Percentiles rank a stretch among this genome's conserved stretches.
phyloP scores from a whole-genome alignment of 108 stramenopile genomes.

The Mediolabrus comicus region DNA sequence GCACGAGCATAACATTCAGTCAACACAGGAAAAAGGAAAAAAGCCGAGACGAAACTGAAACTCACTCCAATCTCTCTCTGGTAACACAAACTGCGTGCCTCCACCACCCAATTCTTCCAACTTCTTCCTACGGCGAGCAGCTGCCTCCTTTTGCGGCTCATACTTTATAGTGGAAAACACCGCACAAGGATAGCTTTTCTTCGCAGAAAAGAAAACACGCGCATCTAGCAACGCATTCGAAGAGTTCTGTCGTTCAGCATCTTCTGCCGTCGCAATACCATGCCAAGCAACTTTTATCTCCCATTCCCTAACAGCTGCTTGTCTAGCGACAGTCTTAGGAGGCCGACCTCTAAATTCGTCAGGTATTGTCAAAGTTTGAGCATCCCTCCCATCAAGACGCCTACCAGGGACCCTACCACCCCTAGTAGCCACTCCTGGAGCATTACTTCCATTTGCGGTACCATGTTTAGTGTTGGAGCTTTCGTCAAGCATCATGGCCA shows the following conservation, averaged over 20 bases:
- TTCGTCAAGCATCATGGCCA: background rate
- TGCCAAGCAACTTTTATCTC: conserved; percentile 66
- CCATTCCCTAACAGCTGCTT: conserved; percentile 74
- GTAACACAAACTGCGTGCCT: conserved; percentile 82
- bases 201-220: conserved; percentile 73
- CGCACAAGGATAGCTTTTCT: conserved; percentile 66
- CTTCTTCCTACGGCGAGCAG: conserved; percentile 68
- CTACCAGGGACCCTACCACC: conserved; percentile 59
- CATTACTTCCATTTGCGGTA: conserved; percentile 2
- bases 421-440: background rate
- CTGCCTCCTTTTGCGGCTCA: conserved; percentile 86
- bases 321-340: conserved; percentile 55
- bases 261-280: conserved; percentile 9
- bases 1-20: background rate
- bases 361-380: conserved; percentile 57
- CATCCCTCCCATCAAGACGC: conserved; percentile 75
- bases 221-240: conserved; percentile 70
- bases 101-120: conserved; percentile 86
- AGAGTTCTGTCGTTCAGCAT: conserved; percentile 6
- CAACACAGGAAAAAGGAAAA: background rate
- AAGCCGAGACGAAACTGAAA: background rate
- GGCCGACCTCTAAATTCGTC: conserved; percentile 41
- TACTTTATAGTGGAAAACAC: conserved; percentile 82
- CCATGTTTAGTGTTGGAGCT: background rate
- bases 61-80: conserved; percentile 77